Conservation (phyloP, 2,329 filamentous ascomycete genomes). For the Cladosporium velox region DNA sequence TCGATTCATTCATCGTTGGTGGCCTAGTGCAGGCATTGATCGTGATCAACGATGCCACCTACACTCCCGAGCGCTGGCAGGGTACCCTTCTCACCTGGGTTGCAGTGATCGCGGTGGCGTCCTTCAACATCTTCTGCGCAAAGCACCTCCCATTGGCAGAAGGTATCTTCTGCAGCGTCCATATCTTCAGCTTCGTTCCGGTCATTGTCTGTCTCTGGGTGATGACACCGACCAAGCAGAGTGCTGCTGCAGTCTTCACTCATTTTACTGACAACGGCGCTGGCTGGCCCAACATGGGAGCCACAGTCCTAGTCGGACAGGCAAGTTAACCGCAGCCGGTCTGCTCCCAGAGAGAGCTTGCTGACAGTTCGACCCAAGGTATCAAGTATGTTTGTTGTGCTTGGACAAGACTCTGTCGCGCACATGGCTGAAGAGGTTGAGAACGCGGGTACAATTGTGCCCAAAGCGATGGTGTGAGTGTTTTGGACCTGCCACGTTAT, state of each 20-base stretch:
- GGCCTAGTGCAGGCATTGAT: slow-evolving; percentile 50
- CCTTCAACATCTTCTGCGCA: slow-evolving; percentile 36
- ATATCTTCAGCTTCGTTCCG: slow-evolving; percentile 37
- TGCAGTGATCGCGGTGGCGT: slow-evolving; percentile 26
- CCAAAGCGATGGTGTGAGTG: slow-evolving; percentile 42
- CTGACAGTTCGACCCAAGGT: slow-evolving; percentile 1
- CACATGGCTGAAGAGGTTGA: slow-evolving; percentile 49
- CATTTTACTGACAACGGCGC: slow-evolving; percentile 43
- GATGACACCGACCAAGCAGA: slow-evolving; percentile 26
- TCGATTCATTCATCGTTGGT: slow-evolving; percentile 47
- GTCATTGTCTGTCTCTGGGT: slow-evolving; percentile 38
- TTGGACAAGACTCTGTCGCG: slow-evolving; percentile 41
- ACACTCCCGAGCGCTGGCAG: slow-evolving; percentile 31
- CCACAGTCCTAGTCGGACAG: slow-evolving; percentile 43
- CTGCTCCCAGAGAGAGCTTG: not conserved
- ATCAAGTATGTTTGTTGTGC: slow-evolving; percentile 31
- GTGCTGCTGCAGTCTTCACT: slow-evolving; percentile 31
- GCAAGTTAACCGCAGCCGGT: not conserved
- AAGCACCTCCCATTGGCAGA: slow-evolving; percentile 35
- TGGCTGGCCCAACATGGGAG: slow-evolving; percentile 41
- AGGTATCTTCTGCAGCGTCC: slow-evolving; percentile 35
- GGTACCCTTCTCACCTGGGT: slow-evolving; percentile 32
- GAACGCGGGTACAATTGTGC: slow-evolving; percentile 44
- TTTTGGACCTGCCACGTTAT: not conserved
- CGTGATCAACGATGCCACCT: slow-evolving; percentile 42